Evolutionary conservation across 441 rosid species (phyloP).

Genomic region (Syzygium syzygioides): DNA sequence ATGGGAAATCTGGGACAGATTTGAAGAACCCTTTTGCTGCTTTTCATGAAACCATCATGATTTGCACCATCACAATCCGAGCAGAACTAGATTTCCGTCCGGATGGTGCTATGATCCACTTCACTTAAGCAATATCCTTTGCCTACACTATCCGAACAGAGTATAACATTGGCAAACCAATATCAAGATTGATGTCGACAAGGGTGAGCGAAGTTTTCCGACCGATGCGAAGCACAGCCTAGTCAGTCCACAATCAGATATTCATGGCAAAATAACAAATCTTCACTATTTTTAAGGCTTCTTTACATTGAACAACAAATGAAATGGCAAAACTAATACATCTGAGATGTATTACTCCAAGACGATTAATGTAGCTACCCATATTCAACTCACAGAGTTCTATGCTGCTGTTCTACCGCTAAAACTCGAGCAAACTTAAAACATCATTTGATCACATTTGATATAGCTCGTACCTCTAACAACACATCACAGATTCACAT

Average conservation of each 20-base stretch:
- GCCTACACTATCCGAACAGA: background rate
- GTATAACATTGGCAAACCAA: background rate
- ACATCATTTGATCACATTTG: background rate
- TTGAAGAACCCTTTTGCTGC: background rate
- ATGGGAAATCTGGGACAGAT: background rate
- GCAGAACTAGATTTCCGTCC: background rate
- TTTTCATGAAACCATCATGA: background rate
- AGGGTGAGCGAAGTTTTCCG: background rate
- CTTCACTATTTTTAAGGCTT: background rate
- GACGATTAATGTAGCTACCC: background rate
- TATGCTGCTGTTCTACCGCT: background rate
- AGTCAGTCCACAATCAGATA: background rate
- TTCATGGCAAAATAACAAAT: background rate
- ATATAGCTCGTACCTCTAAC: background rate
- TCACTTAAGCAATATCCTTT: background rate
- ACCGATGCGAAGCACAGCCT: background rate
- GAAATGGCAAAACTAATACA: background rate
- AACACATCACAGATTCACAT: background rate
- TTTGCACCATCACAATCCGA: background rate
- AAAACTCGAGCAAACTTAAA: background rate
- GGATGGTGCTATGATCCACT: background rate
- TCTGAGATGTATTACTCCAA: background rate
- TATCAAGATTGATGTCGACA: background rate
- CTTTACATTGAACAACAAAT: background rate
- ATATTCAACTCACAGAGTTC: background rate